Base-by-base conservation (phyloP, 371 early-diverging fungal species). In the Mucor plumbeus region DNA sequence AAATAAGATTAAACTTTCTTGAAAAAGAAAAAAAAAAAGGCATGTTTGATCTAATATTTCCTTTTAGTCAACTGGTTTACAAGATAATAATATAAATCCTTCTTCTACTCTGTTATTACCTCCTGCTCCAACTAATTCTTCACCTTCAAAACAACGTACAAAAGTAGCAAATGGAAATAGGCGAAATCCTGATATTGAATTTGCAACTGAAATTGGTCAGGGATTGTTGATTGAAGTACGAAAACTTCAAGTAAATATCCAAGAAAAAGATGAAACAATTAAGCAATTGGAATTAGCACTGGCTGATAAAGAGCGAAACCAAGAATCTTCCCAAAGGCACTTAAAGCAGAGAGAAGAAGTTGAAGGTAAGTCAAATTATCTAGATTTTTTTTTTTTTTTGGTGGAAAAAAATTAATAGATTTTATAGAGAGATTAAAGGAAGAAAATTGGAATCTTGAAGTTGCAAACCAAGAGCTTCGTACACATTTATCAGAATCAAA, bases 251-350 rank as follows among this genome's bases (percentile, higher is more conserved):
- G 75, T 71, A 5, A 55, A 70, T 10, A 38, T 83, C 19, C 82
- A 83, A 68, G 87, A 88, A 77, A 84, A 88, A 44, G 92, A 92
- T 19, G 86, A 84, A 65, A 82, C 80, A 53, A 81, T 87, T 60
- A 84, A 85, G 63, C 85, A 82, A 26, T 78, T 89, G 6, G 89
- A 91, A 50, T 78, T 81, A 19, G 79, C 86, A 34, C 83, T 85
- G 59, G 81, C 78, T 13, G 90, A 90, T 53, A 81, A 79, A 47
- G 89, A 87, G 48, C 80, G 84, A 26, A 77, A 76, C 40, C 74
- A 84, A 39, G 91, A 92, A 61, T 73, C 65, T 8, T 34, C 44
- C 2, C 62, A 65, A 40, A 59, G 69, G 13, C 65, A 69, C 5
- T 60, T 72, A 4, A 72, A 59, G 31, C 68, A 69, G 35, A 57